Percentiles rank a stretch among this genome's conserved stretches.
Evolutionary conservation across 2,329 filamentous ascomycete species (phyloP).

Genomic region (Curvularia eragrostidis): DNA sequence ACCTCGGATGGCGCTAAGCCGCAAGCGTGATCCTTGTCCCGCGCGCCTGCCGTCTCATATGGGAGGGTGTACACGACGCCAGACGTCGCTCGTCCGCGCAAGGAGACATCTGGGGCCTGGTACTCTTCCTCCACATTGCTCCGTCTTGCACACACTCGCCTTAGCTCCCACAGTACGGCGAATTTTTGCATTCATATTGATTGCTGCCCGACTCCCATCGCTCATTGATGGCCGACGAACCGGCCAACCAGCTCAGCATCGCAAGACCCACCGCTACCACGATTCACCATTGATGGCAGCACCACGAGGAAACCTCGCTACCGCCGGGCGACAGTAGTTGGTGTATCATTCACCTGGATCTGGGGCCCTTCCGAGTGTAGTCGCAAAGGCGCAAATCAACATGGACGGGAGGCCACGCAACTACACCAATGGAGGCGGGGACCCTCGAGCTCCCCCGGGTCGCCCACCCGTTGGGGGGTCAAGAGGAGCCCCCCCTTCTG

Average conservation of each 20-base stretch:
- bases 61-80: slow-evolving; percentile 26
- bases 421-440: slow-evolving; percentile 38
- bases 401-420: slow-evolving; percentile 48
- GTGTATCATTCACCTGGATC: slow-evolving; percentile 1
- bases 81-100: slow-evolving; percentile 26
- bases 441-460: slow-evolving; percentile 31
- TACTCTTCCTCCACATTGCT: slow-evolving; percentile 14
- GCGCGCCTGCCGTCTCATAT: slow-evolving; percentile 30
- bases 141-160: slow-evolving; percentile 8
- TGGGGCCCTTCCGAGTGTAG: background rate
- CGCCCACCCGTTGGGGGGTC: slow-evolving; percentile 38
- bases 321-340: slow-evolving; percentile 23
- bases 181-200: background rate
- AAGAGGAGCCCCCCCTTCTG: slow-evolving; percentile 35
- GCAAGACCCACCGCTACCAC: slow-evolving; percentile 22
- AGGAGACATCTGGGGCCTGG: slow-evolving; percentile 18
- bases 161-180: background rate
- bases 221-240: slow-evolving; percentile 11
- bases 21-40: slow-evolving; percentile 17
- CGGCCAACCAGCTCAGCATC: slow-evolving; percentile 17
- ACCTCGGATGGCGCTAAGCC: slow-evolving; percentile 25
- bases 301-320: slow-evolving; percentile 19
- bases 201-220: slow-evolving; percentile 11
- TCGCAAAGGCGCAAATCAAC: slow-evolving; percentile 5
- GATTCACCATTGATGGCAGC: slow-evolving; percentile 33